These are phyloP conservation scores for Euphorbia celastroides DNA, from an alignment of 441 rosid species.

Conservation along the genomic window DNA sequence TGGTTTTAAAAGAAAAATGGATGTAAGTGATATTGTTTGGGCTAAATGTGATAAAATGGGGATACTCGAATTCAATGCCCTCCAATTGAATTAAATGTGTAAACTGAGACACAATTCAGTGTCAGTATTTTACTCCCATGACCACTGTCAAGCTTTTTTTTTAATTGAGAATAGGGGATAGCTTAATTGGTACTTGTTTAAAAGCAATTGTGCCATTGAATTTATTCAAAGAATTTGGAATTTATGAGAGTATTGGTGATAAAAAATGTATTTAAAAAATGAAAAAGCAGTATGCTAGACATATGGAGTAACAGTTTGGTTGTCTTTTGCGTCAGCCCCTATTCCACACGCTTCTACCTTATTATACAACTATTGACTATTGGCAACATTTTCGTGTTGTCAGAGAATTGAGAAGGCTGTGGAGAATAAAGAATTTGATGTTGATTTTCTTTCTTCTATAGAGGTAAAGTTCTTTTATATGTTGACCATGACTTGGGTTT, in stretches of 20 bases:
- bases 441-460: constrained; percentile 88
- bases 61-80: background rate
- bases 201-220: background rate
- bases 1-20: background rate
- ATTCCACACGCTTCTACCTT: background rate
- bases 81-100: background rate
- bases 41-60: background rate
- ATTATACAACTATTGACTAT: background rate
- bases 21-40: background rate
- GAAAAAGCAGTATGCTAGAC: background rate
- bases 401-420: constrained; percentile 75
- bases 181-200: background rate
- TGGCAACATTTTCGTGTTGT: constrained; percentile 16
- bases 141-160: background rate
- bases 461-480: constrained; percentile 46
- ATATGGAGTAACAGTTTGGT: background rate
- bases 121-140: background rate
- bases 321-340: background rate
- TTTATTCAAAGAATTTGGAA: background rate
- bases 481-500: constrained; percentile 8
- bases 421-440: constrained; percentile 59
- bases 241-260: background rate
- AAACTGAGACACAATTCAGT: background rate
- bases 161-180: background rate
- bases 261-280: too few species aligned